These are phyloP conservation scores for Spizellomyces sp. DNA, from an alignment of 192 early-diverging fungal species.

Conservation along the genomic window DNA sequence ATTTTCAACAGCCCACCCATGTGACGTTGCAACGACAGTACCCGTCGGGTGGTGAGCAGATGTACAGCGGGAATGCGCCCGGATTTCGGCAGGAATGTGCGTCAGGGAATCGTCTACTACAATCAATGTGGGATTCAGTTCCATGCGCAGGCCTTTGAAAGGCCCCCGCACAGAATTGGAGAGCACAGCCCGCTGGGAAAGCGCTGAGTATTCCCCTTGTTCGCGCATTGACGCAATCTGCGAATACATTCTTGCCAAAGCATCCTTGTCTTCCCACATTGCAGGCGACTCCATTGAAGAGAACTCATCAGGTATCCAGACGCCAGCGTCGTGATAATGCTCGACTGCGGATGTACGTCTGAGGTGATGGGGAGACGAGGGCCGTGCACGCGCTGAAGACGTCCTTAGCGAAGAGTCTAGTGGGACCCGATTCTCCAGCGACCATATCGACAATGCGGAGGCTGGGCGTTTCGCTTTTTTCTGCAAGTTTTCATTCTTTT, in stretches of 20 bases:
- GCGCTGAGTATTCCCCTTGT: no score
- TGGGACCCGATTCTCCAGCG: slow-evolving; percentile 4
- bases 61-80: no score
- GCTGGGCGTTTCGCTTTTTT: no score
- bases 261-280: slow-evolving; percentile 1
- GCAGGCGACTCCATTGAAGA: background rate
- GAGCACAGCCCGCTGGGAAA: no score
- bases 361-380: background rate
- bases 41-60: no score
- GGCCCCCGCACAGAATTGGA: no score
- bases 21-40: background rate
- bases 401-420: background rate
- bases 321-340: background rate
- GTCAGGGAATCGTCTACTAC: no score
- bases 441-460: slow-evolving; percentile 1
- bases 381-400: background rate
- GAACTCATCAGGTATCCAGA: no score
- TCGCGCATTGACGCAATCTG: background rate
- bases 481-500: no score
- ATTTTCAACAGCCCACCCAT: background rate
- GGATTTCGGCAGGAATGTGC: no score
- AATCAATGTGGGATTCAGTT: no score
- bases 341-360: background rate
- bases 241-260: background rate
- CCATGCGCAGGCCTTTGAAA: no score